phyloP scores from a whole-genome alignment of 2,329 filamentous ascomycete species.

The Pseudogymnoascus sp. region DNA sequence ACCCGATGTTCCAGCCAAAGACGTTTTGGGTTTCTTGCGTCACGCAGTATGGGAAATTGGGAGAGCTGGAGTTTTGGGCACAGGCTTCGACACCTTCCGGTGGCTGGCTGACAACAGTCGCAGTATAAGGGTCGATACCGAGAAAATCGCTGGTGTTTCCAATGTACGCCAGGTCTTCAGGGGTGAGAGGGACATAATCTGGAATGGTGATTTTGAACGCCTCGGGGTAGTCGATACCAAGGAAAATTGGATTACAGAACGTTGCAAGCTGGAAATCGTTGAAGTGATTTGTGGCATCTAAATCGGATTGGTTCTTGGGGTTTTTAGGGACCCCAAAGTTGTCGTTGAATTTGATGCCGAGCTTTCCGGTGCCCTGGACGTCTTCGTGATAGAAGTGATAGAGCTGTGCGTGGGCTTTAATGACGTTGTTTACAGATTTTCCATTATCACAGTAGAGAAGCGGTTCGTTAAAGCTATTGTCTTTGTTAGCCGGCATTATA shows the following conservation, averaged over 20 bases:
- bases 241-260: constrained; percentile 44
- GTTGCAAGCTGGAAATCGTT: constrained; percentile 40
- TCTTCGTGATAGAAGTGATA: constrained; percentile 48
- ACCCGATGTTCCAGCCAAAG: constrained; percentile 51
- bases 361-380: constrained; percentile 40
- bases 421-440: constrained; percentile 31
- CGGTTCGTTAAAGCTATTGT: constrained; percentile 40
- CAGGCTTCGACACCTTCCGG: constrained; percentile 40
- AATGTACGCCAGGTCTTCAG: constrained; percentile 40
- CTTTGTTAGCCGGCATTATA: background rate
- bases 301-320: constrained; percentile 21
- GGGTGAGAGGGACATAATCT: constrained; percentile 38
- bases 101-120: constrained; percentile 42
- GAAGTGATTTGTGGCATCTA: constrained; percentile 25
- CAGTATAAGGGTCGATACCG: constrained; percentile 50
- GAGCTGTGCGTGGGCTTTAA: constrained; percentile 42
- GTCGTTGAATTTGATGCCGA: constrained; percentile 20
- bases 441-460: constrained; percentile 36
- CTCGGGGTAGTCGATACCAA: constrained; percentile 42
- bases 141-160: constrained; percentile 48
- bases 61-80: constrained; percentile 36
- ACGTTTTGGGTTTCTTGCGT: constrained; percentile 38
- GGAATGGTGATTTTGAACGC: constrained; percentile 37
- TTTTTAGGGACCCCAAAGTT: constrained; percentile 44
- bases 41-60: constrained; percentile 46